These are phyloP conservation scores for Lasiodiplodia sp. DNA, from an alignment of 2,329 filamentous ascomycete species.

Conservation along the genomic window DNA sequence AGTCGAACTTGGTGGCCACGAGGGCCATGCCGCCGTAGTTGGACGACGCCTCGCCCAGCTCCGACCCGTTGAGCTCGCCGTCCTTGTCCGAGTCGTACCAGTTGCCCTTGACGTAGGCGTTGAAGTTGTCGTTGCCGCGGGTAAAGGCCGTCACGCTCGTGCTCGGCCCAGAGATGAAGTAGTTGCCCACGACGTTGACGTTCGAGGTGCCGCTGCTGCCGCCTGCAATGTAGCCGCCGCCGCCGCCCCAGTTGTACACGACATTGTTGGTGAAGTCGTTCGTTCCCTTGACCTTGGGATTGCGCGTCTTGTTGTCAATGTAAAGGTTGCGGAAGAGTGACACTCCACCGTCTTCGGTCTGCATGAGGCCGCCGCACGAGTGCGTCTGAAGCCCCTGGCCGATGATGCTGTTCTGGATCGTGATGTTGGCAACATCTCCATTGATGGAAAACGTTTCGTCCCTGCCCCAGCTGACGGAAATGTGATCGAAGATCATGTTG, in stretches of 20 bases:
- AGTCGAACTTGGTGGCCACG: constrained; percentile 50
- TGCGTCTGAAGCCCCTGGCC: constrained; percentile 62
- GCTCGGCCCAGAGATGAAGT: constrained; percentile 63
- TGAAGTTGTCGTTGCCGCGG: constrained; percentile 62
- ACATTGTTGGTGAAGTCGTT: constrained; percentile 62
- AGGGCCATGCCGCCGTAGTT: constrained; percentile 60
- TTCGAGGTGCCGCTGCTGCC: constrained; percentile 57
- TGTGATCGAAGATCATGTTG: constrained; percentile 65
- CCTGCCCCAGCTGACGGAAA: constrained; percentile 62
- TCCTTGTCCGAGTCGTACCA: constrained; percentile 61
- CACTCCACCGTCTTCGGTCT: constrained; percentile 56
- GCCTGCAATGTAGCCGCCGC: constrained; percentile 63
- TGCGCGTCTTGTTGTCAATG: constrained; percentile 65
- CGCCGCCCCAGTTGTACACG: constrained; percentile 64
- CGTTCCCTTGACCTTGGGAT: constrained; percentile 62
- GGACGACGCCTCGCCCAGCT: constrained; percentile 50
- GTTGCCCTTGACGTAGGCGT: constrained; percentile 61
- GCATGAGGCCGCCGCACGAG: constrained; percentile 60
- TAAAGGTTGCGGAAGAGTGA: constrained; percentile 63
- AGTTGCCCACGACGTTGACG: constrained; percentile 64
- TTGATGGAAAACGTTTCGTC: constrained; percentile 64
- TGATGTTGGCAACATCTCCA: constrained; percentile 56
- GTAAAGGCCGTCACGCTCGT: constrained; percentile 61
- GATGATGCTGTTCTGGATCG: constrained; percentile 62
- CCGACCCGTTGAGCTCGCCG: constrained; percentile 57